Base-by-base conservation (phyloP, 208 protist genomes). In the Ichthyophonus hoferi region DNA sequence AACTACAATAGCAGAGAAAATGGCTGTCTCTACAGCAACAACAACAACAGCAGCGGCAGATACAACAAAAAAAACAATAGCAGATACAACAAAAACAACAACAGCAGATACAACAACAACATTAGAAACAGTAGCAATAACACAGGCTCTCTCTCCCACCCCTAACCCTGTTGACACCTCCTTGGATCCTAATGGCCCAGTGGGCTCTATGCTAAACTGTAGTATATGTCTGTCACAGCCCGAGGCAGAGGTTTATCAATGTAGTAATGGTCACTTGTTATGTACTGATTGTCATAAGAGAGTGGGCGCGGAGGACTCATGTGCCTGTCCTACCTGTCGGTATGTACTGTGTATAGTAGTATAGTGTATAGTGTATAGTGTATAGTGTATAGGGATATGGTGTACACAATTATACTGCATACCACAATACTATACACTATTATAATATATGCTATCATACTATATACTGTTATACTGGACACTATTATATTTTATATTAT, bases 161-260 rank as follows among this genome's bases (percentile, higher is more conserved):
- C n/a, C n/a, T n/a, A n/a, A n/a, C n/a, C n/a, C n/a, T n/a, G n/a
- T n/a, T n/a, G n/a, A n/a, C n/a, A n/a, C n/a, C n/a, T n/a, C n/a
- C n/a, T n/a, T n/a, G 24, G 50, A 67, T 67, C 50, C 50, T 67
- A 24, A 67, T 24, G 50, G 50, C 14, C 50, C 50, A n/a, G 50
- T 67, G 24, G 50, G 50, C 50, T n/a, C 77, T 35, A 81, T 81
- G 77, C 77, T 81, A n/a, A 81, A 38, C 77, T 81, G 77, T 31
- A 81, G 12, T 2, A 35, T 81, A 38, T 81, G 77, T 38, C 33
- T 81, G 2, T 34, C 77, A 81, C 7, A 38, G 77, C 77, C 77
- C 17, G 77, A 81, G 33, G 77, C 7, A 38, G 33, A 81, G 7
- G n/a, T 81, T 39, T 81, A 39, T 38, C 77, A 81, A 81, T 81